phyloP scores from a whole-genome alignment of 2,329 filamentous ascomycete species.

The Ramichloridium luteum region DNA sequence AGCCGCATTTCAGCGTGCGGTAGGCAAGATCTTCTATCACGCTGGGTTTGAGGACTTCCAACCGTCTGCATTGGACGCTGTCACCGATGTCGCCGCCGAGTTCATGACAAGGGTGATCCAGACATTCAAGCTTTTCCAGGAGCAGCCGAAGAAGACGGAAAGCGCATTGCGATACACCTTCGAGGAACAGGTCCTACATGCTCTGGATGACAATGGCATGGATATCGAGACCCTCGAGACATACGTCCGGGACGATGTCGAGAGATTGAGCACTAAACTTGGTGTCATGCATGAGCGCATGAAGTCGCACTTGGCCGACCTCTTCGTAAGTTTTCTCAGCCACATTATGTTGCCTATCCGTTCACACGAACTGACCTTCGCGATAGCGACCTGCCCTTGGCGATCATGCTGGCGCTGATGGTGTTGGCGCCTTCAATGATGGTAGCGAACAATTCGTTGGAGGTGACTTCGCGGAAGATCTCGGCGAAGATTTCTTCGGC shows the following conservation, averaged over 20 bases:
- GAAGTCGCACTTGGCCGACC: constrained; percentile 83
- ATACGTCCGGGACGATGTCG: constrained; percentile 90
- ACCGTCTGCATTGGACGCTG: constrained; percentile 78
- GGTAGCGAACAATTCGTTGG: constrained; percentile 94
- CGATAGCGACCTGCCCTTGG: constrained; percentile 63
- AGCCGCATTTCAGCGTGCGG: constrained; percentile 74
- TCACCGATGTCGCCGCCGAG: constrained; percentile 78
- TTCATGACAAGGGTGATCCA: constrained; percentile 77
- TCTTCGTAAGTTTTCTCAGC: constrained; percentile 42
- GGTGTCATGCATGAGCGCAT: constrained; percentile 83
- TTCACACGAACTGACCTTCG: constrained; percentile 13
- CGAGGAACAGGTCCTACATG: constrained; percentile 80
- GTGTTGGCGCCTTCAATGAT: constrained; percentile 84
- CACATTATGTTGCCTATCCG: background rate
- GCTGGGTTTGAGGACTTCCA: constrained; percentile 95
- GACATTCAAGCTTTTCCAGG: constrained; percentile 70
- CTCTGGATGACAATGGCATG: constrained; percentile 69
- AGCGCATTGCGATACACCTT: constrained; percentile 53
- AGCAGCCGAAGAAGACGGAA: constrained; percentile 55
- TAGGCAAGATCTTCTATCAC: constrained; percentile 91
- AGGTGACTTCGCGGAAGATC: constrained; percentile 93
- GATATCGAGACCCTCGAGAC: constrained; percentile 69
- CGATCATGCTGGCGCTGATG: constrained; percentile 63
- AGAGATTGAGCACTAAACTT: constrained; percentile 68
- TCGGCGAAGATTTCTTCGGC: constrained; percentile 97